Evolutionary conservation across 176 grass and related monocot genomes (phyloP).

Genomic region (Bolboschoenus planiculmis): DNA sequence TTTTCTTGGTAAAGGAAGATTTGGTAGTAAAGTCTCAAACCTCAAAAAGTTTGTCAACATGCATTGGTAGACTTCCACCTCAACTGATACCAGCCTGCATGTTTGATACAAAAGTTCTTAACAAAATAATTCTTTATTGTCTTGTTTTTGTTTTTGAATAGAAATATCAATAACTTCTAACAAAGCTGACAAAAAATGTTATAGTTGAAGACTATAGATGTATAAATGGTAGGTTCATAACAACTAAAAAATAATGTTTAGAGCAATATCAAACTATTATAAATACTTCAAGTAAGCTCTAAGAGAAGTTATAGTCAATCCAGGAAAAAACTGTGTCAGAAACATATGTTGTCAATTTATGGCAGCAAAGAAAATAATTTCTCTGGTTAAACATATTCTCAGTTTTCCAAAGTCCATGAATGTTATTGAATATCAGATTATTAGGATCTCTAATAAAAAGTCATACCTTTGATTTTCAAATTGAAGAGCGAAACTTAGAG

Average conservation of each 20-base stretch:
- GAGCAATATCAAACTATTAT: neutral
- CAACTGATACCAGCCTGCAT: constrained; percentile 79
- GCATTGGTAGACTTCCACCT: constrained; percentile 67
- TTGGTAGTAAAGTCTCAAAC: constrained; percentile 28
- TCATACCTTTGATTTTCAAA: constrained; percentile 79
- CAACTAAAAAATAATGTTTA: neutral
- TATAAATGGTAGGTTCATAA: neutral
- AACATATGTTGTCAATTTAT: neutral
- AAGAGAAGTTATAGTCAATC: neutral
- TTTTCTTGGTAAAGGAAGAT: neutral
- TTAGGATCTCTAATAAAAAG: neutral
- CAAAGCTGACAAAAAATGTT: neutral
- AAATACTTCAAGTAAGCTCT: neutral
- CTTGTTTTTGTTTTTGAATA: neutral
- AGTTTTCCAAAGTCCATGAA: too few species aligned
- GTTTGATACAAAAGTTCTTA: neutral
- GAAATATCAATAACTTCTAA: neutral
- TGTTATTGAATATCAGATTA: neutral
- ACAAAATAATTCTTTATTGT: neutral
- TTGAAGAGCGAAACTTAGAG: constrained; percentile 63
- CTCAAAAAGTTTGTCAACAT: constrained; percentile 91
- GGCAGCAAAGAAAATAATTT: neutral
- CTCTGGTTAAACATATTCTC: neutral
- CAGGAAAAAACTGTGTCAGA: neutral
- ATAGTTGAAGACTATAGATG: neutral